phyloP scores from a whole-genome alignment of 2,329 filamentous ascomycete species.

The Exophiala sp. region DNA sequence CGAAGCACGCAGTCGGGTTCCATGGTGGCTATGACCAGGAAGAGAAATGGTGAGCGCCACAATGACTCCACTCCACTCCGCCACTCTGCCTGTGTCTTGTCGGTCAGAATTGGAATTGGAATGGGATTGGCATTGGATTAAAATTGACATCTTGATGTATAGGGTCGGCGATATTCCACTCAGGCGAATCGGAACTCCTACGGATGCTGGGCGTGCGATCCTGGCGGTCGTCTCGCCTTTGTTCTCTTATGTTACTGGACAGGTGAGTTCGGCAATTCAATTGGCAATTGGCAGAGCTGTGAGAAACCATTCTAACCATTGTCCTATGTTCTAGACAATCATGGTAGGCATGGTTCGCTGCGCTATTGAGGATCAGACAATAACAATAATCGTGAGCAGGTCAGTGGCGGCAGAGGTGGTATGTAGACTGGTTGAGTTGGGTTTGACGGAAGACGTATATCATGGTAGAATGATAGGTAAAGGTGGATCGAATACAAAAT shows the following conservation, averaged over 20 bases:
- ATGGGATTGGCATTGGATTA: too few species aligned
- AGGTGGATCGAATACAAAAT: too few species aligned
- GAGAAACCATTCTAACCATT: too few species aligned
- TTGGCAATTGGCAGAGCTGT: too few species aligned
- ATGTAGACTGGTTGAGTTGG: too few species aligned
- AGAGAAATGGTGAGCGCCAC: neutral
- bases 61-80: too few species aligned
- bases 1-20: slow-evolving; percentile 1
- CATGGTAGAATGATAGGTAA: neutral
- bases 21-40: slow-evolving; percentile 2
- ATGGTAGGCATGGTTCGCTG: neutral
- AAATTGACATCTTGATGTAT: neutral
- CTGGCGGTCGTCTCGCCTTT: slow-evolving; percentile 73
- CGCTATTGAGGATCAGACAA: neutral
- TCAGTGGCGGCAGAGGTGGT: neutral
- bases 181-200: slow-evolving; percentile 29
- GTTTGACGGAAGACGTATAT: neutral
- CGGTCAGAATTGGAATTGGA: too few species aligned
- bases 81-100: too few species aligned
- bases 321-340: neutral
- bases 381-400: neutral
- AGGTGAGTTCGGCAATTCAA: too few species aligned
- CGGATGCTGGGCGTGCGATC: slow-evolving; percentile 71
- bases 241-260: slow-evolving; percentile 76
- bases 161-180: neutral